Evolutionary conservation across 352 stramenopile species (phyloP).

Genomic region (Pythium insidiosum): DNA sequence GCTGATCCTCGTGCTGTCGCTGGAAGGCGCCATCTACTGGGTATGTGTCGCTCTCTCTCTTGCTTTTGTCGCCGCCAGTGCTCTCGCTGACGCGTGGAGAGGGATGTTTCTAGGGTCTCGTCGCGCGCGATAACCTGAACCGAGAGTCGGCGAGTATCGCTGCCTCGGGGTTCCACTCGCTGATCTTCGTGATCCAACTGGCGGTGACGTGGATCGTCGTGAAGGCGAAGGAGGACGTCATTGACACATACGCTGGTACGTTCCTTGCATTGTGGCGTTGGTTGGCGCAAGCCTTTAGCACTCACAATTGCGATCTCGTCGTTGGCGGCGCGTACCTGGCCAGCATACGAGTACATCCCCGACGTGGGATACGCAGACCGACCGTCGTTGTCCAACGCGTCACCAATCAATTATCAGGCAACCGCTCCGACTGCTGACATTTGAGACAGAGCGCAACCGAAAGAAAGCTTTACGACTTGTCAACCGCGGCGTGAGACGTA

Average conservation of each 20-base stretch:
- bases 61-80: background rate
- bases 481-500: no score
- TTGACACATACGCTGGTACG: slow-evolving; percentile 76
- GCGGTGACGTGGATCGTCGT: slow-evolving; percentile 50
- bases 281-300: background rate
- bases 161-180: slow-evolving; percentile 34
- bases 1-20: slow-evolving; percentile 56
- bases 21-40: slow-evolving; percentile 67
- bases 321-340: no score
- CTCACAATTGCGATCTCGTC: background rate
- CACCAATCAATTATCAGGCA: slow-evolving; percentile 51
- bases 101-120: background rate
- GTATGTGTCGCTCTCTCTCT: slow-evolving; percentile 11
- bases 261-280: no score
- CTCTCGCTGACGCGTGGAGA: no score
- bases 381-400: slow-evolving; percentile 28
- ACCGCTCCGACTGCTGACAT: slow-evolving; percentile 56
- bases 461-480: no score
- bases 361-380: slow-evolving; percentile 43
- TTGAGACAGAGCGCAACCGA: slow-evolving; percentile 5
- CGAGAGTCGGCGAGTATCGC: slow-evolving; percentile 29
- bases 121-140: slow-evolving; percentile 16
- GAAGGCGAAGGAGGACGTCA: slow-evolving; percentile 76
- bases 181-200: slow-evolving; percentile 59
- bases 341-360: slow-evolving; percentile 81